These are phyloP conservation scores for Cymbopogon citratus DNA, from an alignment of 176 grass and related monocot genomes.

Conservation along the genomic window DNA sequence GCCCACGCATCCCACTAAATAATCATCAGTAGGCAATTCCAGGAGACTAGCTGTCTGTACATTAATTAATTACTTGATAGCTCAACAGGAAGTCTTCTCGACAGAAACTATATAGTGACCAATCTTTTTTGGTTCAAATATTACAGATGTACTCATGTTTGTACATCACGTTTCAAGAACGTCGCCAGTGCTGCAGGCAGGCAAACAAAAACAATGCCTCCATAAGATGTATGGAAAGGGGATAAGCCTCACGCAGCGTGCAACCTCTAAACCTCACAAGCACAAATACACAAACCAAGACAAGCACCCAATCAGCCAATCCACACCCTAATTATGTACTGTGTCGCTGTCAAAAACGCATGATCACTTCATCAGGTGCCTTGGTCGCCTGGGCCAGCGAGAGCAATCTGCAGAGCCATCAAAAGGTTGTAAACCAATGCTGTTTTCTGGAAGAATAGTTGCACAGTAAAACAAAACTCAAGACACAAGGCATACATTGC, in stretches of 20 bases:
- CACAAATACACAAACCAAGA: neutral
- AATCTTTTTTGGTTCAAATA: neutral
- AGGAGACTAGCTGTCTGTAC: neutral
- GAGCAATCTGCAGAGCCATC: constrained; percentile 39
- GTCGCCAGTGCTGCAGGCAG: constrained; percentile 11
- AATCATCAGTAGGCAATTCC: neutral
- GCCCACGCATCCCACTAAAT: neutral
- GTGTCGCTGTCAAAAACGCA: constrained; percentile 1
- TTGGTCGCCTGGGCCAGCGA: constrained; percentile 63
- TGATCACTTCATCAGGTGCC: constrained; percentile 22
- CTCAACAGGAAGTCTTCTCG: neutral
- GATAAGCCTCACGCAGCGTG: constrained; percentile 38
- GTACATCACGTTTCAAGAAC: constrained; percentile 11
- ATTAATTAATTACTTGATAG: constrained; percentile 1
- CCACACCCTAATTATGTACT: constrained; percentile 40
- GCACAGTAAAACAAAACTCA: neutral
- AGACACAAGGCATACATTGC: constrained; percentile 39
- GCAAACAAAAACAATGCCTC: constrained; percentile 64
- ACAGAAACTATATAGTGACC: neutral
- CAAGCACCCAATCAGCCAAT: constrained; percentile 39
- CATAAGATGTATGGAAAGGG: constrained; percentile 30
- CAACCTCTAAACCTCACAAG: constrained; percentile 35
- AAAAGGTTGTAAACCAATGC: neutral
- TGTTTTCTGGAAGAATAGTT: neutral
- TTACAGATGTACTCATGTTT: neutral